These are phyloP conservation scores for Malus hybrid DNA, from an alignment of 331 rosid species.

Conservation along the genomic window DNA sequence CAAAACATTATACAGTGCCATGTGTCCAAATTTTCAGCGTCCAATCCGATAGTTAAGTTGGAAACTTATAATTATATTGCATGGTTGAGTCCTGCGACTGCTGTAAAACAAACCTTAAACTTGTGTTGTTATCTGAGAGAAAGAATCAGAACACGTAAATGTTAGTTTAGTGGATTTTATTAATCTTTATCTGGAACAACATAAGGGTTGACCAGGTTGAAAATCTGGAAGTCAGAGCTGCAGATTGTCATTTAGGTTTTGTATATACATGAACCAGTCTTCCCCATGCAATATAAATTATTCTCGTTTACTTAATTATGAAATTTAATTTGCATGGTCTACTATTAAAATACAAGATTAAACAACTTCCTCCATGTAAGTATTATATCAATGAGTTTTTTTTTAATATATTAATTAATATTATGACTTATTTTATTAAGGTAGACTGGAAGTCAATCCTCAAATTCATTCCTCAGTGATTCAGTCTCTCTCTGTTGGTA, in stretches of 20 bases:
- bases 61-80: not conserved
- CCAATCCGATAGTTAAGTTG: not conserved
- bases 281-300: not conserved
- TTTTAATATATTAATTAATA: too few species aligned
- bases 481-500: not conserved
- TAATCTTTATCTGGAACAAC: not conserved
- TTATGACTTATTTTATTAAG: not conserved
- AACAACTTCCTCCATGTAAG: not conserved
- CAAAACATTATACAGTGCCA: not conserved
- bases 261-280: not conserved
- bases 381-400: too few species aligned
- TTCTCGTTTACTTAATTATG: not conserved
- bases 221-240: not conserved
- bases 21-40: not conserved
- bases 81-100: not conserved
- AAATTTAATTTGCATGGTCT: not conserved
- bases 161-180: not conserved
- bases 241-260: slow-evolving; percentile 2
- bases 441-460: not conserved
- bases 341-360: not conserved
- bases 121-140: not conserved
- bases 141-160: not conserved
- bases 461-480: not conserved
- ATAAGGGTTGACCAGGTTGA: not conserved
- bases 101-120: slow-evolving; percentile 1